These are phyloP conservation scores for Blumeria hordei DNA, from an alignment of 2,329 filamentous ascomycete species.

Conservation along the genomic window DNA sequence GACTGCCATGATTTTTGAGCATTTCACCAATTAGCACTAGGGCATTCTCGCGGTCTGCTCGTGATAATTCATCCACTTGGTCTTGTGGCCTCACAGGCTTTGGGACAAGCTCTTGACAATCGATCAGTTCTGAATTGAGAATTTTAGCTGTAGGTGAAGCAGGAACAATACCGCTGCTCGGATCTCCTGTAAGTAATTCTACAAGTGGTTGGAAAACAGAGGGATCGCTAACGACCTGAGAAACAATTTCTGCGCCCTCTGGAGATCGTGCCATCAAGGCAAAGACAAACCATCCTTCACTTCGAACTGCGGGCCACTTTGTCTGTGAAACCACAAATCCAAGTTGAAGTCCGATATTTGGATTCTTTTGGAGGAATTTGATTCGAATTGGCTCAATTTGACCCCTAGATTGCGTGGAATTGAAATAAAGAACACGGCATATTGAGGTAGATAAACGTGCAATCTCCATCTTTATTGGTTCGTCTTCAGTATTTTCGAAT, in stretches of 20 bases:
- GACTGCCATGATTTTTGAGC: slow-evolving; percentile 20
- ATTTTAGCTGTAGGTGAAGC: background rate
- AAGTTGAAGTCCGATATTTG: slow-evolving; percentile 17
- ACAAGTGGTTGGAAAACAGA: slow-evolving; percentile 22
- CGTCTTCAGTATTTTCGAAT: slow-evolving; percentile 22
- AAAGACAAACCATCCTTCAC: slow-evolving; percentile 36
- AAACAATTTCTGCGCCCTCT: slow-evolving; percentile 24
- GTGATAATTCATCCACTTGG: slow-evolving; percentile 20
- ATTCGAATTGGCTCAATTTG: slow-evolving; percentile 16
- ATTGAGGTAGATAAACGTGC: slow-evolving; percentile 27
- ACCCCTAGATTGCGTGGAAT: slow-evolving; percentile 10
- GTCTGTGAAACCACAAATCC: slow-evolving; percentile 28
- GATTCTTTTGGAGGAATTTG: slow-evolving; percentile 13
- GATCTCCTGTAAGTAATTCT: slow-evolving; percentile 24
- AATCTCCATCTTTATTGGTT: slow-evolving; percentile 34
- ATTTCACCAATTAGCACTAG: slow-evolving; percentile 33
- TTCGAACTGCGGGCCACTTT: slow-evolving; percentile 33
- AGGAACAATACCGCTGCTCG: slow-evolving; percentile 4
- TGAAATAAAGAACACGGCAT: slow-evolving; percentile 29
- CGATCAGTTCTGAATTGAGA: background rate
- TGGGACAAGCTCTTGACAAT: slow-evolving; percentile 3
- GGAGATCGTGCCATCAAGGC: slow-evolving; percentile 31
- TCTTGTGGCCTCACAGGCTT: slow-evolving; percentile 7
- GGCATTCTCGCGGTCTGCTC: slow-evolving; percentile 34
- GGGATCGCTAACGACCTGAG: slow-evolving; percentile 19